Evolutionary conservation across 2,329 filamentous ascomycete genomes (phyloP).

Genomic region (Hypomyces rosellus): DNA sequence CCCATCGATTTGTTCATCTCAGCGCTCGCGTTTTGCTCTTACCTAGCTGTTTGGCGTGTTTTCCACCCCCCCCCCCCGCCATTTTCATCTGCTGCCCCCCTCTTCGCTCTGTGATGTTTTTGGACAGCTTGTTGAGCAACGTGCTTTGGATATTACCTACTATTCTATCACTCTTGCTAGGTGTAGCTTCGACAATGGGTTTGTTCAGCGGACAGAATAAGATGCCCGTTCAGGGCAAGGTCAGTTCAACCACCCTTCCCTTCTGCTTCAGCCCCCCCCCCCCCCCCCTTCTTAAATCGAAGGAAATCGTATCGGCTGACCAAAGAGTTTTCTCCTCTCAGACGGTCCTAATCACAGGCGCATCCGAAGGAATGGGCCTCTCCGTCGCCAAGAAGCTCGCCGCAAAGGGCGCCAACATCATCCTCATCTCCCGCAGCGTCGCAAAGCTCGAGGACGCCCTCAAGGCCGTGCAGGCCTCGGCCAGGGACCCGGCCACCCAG

Average conservation of each 20-base stretch:
- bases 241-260: conserved; percentile 36
- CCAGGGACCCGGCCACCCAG: conserved; percentile 60
- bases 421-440: conserved; percentile 74
- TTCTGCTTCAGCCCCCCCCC: too few relatives aligned
- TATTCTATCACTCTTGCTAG: conserved; percentile 29
- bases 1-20: too few relatives aligned
- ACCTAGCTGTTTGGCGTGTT: too few relatives aligned
- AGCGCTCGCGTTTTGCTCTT: too few relatives aligned
- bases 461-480: conserved; percentile 56
- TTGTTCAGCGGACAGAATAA: conserved; percentile 58
- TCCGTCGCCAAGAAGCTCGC: conserved; percentile 68
- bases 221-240: conserved; percentile 80
- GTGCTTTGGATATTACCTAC: conserved; percentile 21
- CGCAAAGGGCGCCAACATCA: conserved; percentile 75
- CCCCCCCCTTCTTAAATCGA: not conserved
- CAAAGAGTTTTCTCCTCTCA: conserved; percentile 29
- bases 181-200: conserved; percentile 50
- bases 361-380: conserved; percentile 87
- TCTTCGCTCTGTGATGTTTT: not conserved
- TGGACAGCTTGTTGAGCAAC: conserved; percentile 8
- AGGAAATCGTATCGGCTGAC: not conserved
- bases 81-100: not conserved
- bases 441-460: conserved; percentile 68
- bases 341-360: conserved; percentile 86
- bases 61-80: too few relatives aligned